phyloP scores from a whole-genome alignment of 345 rosid genomes.

The Durio zibethinus region DNA sequence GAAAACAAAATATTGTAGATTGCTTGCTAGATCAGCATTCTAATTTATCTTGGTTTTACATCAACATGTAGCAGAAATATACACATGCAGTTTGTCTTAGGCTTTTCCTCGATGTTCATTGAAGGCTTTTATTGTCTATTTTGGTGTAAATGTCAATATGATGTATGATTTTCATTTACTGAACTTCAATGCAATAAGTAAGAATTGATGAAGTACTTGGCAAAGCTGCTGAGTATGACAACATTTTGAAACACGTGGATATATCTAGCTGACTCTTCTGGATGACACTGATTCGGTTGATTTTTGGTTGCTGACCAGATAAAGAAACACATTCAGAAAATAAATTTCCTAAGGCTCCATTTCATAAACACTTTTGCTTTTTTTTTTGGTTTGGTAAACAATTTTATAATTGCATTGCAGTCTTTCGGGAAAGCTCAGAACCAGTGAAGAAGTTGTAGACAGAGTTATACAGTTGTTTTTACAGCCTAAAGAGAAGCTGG shows the following conservation, averaged over 20 bases:
- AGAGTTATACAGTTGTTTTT: slow-evolving; percentile 76
- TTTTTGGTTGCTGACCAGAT: neutral
- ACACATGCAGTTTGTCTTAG: neutral
- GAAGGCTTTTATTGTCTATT: neutral
- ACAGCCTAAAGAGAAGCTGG: slow-evolving; percentile 74
- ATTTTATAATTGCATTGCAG: slow-evolving; percentile 32
- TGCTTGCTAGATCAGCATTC: neutral
- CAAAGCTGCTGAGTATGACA: neutral
- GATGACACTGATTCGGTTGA: neutral
- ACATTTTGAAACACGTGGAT: neutral
- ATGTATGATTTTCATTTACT: neutral
- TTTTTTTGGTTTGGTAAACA: neutral
- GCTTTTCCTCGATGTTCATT: neutral
- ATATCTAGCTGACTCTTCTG: neutral
- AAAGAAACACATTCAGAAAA: neutral
- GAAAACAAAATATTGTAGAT: neutral
- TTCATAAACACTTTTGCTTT: too few species aligned
- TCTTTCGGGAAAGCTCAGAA: slow-evolving; percentile 71
- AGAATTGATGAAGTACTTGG: neutral
- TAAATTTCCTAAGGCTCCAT: neutral
- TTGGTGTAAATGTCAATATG: neutral
- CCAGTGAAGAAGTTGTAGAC: slow-evolving; percentile 85
- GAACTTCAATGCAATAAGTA: neutral
- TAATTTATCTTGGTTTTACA: neutral
- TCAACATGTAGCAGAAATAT: neutral